A percentile compares a stretch with the other conserved stretches of the same genome.
Conservation (phyloP, 805 yeast genomes). For the Saccharomycopsis lassenensis region DNA sequence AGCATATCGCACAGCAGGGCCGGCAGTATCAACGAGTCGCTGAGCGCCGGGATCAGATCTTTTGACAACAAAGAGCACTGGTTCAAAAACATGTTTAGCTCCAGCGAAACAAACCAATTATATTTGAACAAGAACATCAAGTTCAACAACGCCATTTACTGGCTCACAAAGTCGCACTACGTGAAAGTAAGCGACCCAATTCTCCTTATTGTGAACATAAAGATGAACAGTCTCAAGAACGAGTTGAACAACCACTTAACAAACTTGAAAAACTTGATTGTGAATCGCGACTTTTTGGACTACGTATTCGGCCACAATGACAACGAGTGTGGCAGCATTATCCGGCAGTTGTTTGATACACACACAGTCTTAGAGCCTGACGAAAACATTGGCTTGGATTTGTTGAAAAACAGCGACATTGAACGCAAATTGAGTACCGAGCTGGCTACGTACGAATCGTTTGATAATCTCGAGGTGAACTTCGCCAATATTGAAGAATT, state of each 20-base stretch:
- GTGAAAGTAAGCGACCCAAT: conserved; percentile 17
- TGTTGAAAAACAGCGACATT: too few relatives aligned
- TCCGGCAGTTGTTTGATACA: too few relatives aligned
- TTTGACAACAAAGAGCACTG: conserved; percentile 2
- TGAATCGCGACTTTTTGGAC: conserved; percentile 14
- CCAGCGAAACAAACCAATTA: conserved; percentile 10
- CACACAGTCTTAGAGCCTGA: too few relatives aligned
- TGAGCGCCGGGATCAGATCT: background rate
- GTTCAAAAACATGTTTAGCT: conserved; percentile 12
- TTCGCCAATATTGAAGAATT: too few relatives aligned
- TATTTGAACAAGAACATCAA: conserved; percentile 16
- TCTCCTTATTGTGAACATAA: conserved; percentile 16
- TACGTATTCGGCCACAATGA: too few relatives aligned
- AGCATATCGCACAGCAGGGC: too few relatives aligned
- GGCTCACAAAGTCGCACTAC: conserved; percentile 14
- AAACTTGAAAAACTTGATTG: conserved; percentile 13
- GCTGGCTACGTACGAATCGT: too few relatives aligned
- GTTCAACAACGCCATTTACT: conserved; percentile 13
- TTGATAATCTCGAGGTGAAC: too few relatives aligned
- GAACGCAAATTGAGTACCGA: too few relatives aligned
- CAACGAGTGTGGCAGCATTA: too few relatives aligned
- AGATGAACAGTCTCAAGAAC: conserved; percentile 8
- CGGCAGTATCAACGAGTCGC: background rate
- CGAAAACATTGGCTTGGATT: too few relatives aligned
- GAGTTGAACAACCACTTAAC: conserved; percentile 11